Conservation (phyloP, 2,329 filamentous ascomycete genomes). For the Orbilia ellipsospora region DNA sequence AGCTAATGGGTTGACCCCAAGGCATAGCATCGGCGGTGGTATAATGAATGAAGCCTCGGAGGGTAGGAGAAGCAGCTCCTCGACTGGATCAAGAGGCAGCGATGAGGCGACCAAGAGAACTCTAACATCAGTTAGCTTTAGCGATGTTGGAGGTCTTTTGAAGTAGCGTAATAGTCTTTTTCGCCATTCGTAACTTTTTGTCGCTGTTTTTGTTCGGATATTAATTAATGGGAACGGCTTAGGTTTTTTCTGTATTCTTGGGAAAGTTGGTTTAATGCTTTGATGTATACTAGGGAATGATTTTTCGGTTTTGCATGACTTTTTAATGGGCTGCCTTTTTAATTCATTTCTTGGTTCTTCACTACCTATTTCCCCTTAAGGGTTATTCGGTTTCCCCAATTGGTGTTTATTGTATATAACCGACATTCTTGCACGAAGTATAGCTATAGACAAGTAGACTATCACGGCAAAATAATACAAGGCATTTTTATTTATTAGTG, state of each 20-base stretch:
- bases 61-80: conserved; percentile 21
- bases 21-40: conserved; percentile 47
- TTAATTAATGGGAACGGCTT: neutral
- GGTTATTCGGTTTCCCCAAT: no score
- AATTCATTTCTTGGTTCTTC: neutral
- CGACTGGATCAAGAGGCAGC: conserved; percentile 11
- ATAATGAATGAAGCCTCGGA: conserved; percentile 23
- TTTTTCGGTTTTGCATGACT: neutral
- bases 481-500: no score
- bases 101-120: conserved; percentile 5
- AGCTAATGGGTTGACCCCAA: conserved; percentile 11
- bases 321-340: conserved; percentile 7
- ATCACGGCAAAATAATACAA: neutral
- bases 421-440: neutral
- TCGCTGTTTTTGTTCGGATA: neutral
- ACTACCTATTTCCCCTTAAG: no score
- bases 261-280: neutral
- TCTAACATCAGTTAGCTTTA: conserved; percentile 22
- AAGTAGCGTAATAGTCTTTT: conserved; percentile 17
- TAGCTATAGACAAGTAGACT: conserved; percentile 5
- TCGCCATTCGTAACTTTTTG: neutral
- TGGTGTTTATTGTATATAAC: neutral
- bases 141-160: conserved; percentile 38
- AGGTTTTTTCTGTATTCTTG: neutral
- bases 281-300: conserved; percentile 1